Base-by-base conservation (phyloP, 2,329 filamentous ascomycete genomes). In the Pseudonectria foliicola region DNA sequence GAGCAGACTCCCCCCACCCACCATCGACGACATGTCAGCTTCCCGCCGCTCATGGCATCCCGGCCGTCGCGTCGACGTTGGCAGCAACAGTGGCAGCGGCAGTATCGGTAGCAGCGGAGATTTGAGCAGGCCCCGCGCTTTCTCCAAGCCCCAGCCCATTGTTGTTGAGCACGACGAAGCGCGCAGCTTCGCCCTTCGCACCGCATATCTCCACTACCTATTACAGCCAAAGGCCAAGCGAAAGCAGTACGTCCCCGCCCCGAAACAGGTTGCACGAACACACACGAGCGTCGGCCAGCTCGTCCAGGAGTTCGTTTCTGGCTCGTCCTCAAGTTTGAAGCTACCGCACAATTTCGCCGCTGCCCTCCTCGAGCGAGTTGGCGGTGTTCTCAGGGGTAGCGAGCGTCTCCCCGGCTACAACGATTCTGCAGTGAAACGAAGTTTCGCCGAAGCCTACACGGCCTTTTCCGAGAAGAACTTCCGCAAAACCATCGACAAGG, bases 401-500 rank as follows among this genome's bases (percentile, higher is more conserved):
- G 92, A 96, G 64, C 80, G 72, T 48, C 74, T 90, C 55, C 87
- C 85, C 11, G 92, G 93, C 53, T 98, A 84, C 63, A 85, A 83
- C 55, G 92, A 98, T 66, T 71, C 85, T n/a, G 70, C 82, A 16
- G 82, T 98, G 45, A 95, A 95, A 65, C 77, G 90, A 42, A 93
- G 87, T 2, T 98, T 98, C 64, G 92, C 87, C 36, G 85, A 87
- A 46, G 95, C 95, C 45, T 82, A 95, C 57, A 95, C 90, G 39
- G 84, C 87, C 37, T 85, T 98, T 59, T 95, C 90, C 49, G 86
- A 93, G 43, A 80, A 81, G 42, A 80, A 77, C 29, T 95, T 95
- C 55, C 82, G 86, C 48, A 93, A 88, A 65, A 82, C 80, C 39
- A 87, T 95, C 68, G 88, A 95, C 55, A 94, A 94, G 63, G 90